Conservation (phyloP, 75 land plant species). For the Pinus taeda region DNA sequence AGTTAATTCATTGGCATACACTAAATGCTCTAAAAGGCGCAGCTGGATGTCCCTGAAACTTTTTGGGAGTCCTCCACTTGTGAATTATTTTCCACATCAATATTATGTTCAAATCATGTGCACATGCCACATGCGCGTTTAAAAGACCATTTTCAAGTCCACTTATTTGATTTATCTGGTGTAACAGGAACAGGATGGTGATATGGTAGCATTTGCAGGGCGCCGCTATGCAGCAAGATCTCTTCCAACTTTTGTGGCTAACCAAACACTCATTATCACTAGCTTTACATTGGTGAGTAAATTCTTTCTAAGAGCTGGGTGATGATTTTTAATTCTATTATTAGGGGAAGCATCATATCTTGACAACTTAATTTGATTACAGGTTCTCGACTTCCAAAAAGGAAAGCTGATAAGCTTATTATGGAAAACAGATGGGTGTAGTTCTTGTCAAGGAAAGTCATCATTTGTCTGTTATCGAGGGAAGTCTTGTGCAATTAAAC, state of each 20-base stretch:
- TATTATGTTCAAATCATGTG: too few relatives aligned
- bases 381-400: slow-evolving; percentile 80
- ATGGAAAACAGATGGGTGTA: slow-evolving; percentile 85
- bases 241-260: slow-evolving; percentile 55
- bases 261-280: slow-evolving; percentile 49
- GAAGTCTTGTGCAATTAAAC: slow-evolving; percentile 57
- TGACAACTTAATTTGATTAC: not conserved
- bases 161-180: not conserved
- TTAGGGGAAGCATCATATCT: not conserved
- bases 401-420: slow-evolving; percentile 65
- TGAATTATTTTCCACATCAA: too few relatives aligned
- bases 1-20: too few relatives aligned
- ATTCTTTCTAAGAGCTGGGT: not conserved
- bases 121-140: not conserved
- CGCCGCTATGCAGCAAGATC: slow-evolving; percentile 80
- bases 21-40: too few relatives aligned
- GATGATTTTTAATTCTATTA: not conserved
- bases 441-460: slow-evolving; percentile 43
- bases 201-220: slow-evolving; percentile 88
- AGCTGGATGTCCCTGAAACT: too few relatives aligned
- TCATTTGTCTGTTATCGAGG: slow-evolving; percentile 55
- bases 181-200: slow-evolving; percentile 35
- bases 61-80: too few relatives aligned
- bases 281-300: slow-evolving; percentile 77
- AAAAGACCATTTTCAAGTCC: not conserved